A percentile compares a stretch with the other conserved stretches of the same genome.
These are phyloP conservation scores for Aspergillus indologenus DNA, from an alignment of 495 filamentous ascomycete genomes.

Conservation along the genomic window DNA sequence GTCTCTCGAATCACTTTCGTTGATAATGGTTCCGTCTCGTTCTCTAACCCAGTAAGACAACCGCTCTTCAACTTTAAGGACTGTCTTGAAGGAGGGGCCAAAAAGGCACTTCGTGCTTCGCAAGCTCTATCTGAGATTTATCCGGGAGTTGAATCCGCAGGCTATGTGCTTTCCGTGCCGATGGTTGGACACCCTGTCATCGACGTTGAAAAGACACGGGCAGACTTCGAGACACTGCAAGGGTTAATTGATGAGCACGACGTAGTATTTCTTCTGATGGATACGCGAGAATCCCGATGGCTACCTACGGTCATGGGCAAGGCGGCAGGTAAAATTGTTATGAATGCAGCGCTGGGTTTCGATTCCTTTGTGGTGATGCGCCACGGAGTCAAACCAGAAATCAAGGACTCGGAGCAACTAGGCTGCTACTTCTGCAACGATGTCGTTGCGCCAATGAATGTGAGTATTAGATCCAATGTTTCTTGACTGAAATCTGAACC, in stretches of 20 bases:
- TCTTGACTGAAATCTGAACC: conserved; percentile 37
- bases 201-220: conserved; percentile 61
- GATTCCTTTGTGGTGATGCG: conserved; percentile 97
- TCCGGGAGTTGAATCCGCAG: conserved; percentile 78
- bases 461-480: conserved; percentile 46
- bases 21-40: conserved; percentile 90
- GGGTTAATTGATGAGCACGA: conserved; percentile 82
- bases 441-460: conserved; percentile 90
- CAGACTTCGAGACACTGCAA: conserved; percentile 72
- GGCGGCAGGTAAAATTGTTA: conserved; percentile 83
- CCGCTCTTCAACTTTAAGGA: conserved; percentile 88
- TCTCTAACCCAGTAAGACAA: conserved; percentile 96
- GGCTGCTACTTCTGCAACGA: conserved; percentile 99
- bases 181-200: conserved; percentile 90
- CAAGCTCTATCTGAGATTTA: conserved; percentile 82
- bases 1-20: conserved; percentile 96
- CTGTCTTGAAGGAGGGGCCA: conserved; percentile 77
- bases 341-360: conserved; percentile 95
- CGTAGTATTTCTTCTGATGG: conserved; percentile 92
- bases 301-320: conserved; percentile 98
- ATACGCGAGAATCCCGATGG: conserved; percentile 92
- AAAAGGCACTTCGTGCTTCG: conserved; percentile 80
- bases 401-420: conserved; percentile 50
- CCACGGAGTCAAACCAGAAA: conserved; percentile 62
- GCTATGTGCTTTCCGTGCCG: conserved; percentile 78